Evolutionary conservation across 768 basidiomycete species (phyloP), one percentile per base, ranked within the genome.

Genomic region (Mycena latifolia): DNA sequence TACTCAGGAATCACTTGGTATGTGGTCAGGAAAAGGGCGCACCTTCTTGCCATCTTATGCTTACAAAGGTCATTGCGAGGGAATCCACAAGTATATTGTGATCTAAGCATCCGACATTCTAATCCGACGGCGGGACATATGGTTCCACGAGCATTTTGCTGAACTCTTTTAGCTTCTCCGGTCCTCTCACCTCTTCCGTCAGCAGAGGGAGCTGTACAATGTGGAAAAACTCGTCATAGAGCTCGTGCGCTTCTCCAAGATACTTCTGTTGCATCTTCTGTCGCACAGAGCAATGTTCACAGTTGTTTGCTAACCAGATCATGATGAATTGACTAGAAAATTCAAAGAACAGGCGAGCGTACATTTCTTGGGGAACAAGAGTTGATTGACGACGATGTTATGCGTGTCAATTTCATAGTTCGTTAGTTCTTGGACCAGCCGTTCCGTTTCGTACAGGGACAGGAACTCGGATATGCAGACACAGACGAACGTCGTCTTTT

Each of bases 201-300:
- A 99, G 88, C 37, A 99, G 81, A 3, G 98, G 98, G 52, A 99
- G 86, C 76, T 92, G 89, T 18, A 98, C 80, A 71, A 99, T 98
- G 78, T 99, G 96, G 90, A 99, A 99, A 77, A 97, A 98, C 72
- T 98, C 95, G 78, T 95, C 94, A 76, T 98, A 98, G 53, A 99
- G 90, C 75, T 98, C 97, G 79, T 98, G 94, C 18, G 97, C 96
- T 80, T 99, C 98, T 52, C 85, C 86, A 24, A 99, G 88, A 78
- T 99, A 99, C 78, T 98, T 98, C 79, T 98, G 96, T 79, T 99
- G 96, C 97, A 99, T 99, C 81, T 91, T 92, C 78, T 94, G 91
- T 65, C 98, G 89, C 22, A 98, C 96, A 56, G 86, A 85, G 79
- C 98, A 99, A 78, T 99, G 97, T 71, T 96, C 94, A 79, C 98